Base-by-base conservation (phyloP, 1,284 basidiomycete genomes). In the Gomphus bonarii region DNA sequence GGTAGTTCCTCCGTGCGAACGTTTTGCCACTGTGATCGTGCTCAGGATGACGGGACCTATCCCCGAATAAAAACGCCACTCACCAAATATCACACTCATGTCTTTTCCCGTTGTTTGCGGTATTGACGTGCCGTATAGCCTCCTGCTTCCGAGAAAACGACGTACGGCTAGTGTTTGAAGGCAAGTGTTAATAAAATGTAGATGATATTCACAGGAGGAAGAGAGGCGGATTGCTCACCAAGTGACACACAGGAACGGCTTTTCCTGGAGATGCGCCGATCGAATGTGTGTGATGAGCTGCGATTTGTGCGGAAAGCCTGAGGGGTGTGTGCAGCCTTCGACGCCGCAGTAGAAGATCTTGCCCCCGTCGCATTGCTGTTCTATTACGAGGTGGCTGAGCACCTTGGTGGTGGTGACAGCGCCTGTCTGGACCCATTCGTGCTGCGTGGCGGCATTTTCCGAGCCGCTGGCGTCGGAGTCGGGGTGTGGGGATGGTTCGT, bases 71-170 rank as follows among this genome's bases (percentile, higher is more conserved):
- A n/a, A n/a, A n/a, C n/a, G n/a, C n/a, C n/a, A 2, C 25, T 28
- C 25, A 53, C 57, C 57, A 58, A 10, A 58, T 22, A 12, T n/a
- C 18, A 28, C 57, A 58, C 12, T 43, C 20, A 28, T 33, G 53
- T 44, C 50, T 42, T 30, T 30, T 58, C 28, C 57, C 43, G 42
- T 16, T 58, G 33, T 58, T 58, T 9, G 31, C 49, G 10, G 50
- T 22, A 8, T 44, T 40, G 28, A 58, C 57, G 18, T 58, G 57
- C 7, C 57, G 48, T 16, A 58, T 31, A 22, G 57, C 57, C 20
- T 58, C 57, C 25, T 58, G 57, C 44, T 48, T 58, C 10, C 57
- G 38, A 9, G 57, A 20, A 42, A 58, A 58, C 12, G 50, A n/a
- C 9, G 56, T 47, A n/a, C 43, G 6, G 33, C 57, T 58, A 35